phyloP scores from a whole-genome alignment of 2,329 filamentous ascomycete genomes.

The Dothistroma pini region DNA sequence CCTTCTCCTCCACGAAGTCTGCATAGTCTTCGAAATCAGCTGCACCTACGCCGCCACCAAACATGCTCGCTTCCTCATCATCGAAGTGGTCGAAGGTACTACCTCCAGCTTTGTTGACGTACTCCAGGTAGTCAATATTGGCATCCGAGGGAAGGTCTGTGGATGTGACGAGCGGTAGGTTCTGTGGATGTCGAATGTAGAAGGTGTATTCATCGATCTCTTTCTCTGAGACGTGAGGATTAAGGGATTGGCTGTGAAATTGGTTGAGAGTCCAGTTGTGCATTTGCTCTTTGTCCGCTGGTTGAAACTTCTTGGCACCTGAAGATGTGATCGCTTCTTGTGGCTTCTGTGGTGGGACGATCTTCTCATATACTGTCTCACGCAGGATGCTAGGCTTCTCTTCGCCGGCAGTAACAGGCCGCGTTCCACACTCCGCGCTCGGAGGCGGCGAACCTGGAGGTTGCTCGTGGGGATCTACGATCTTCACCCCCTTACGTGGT shows the following conservation, averaged over 20 bases:
- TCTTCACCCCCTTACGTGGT: conserved; percentile 64
- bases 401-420: conserved; percentile 17
- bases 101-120: conserved; percentile 66
- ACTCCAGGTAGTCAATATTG: conserved; percentile 71
- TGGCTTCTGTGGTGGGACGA: conserved; percentile 1
- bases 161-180: conserved; percentile 72
- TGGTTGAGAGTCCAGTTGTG: conserved; percentile 87
- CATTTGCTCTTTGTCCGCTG: conserved; percentile 72
- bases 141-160: conserved; percentile 58
- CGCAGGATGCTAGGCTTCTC: conserved; percentile 43
- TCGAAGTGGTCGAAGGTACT: conserved; percentile 43
- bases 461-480: conserved; percentile 55
- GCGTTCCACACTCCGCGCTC: conserved; percentile 6
- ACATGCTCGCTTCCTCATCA: conserved; percentile 46
- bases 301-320: conserved; percentile 37
- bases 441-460: conserved; percentile 8
- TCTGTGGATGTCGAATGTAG: conserved; percentile 86
- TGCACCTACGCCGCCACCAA: conserved; percentile 51
- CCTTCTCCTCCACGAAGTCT: conserved; percentile 70
- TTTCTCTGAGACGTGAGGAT: conserved; percentile 71
- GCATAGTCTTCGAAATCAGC: conserved; percentile 70
- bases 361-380: conserved; percentile 15
- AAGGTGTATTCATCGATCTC: conserved; percentile 84
- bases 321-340: conserved; percentile 8
- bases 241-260: conserved; percentile 78